Evolutionary conservation across 441 rosid genomes (phyloP).

Genomic region (Adansonia grandidieri): DNA sequence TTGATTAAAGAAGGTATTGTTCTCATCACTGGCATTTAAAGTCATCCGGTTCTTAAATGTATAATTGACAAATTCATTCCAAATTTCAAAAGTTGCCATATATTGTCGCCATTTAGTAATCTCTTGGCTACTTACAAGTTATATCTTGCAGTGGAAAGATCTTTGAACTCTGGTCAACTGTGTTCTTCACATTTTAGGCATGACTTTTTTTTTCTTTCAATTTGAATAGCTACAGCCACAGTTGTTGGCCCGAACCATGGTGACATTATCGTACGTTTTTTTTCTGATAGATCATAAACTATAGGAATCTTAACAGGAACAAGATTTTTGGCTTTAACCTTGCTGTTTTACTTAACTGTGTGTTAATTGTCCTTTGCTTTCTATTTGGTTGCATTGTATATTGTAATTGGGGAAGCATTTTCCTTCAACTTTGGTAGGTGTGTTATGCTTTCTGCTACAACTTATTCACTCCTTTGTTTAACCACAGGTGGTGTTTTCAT

Average conservation of each 20-base stretch:
- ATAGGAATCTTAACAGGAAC: constrained; percentile 5
- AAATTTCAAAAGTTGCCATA: background rate
- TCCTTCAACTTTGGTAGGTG: constrained; percentile 20
- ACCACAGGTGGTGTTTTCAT: constrained; percentile 61
- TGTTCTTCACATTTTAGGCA: constrained; percentile 8
- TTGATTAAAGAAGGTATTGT: background rate
- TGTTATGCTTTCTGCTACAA: constrained; percentile 32
- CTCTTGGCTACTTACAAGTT: background rate
- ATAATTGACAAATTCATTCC: background rate
- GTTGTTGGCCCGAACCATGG: background rate
- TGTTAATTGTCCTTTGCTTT: constrained; percentile 17
- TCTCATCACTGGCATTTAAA: background rate
- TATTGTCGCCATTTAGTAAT: background rate
- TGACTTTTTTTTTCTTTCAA: background rate
- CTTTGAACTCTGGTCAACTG: background rate
- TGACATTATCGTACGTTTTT: background rate
- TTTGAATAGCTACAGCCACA: background rate
- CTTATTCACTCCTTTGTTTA: constrained; percentile 50
- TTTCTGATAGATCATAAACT: constrained; percentile 2
- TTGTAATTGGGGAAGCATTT: constrained; percentile 18
- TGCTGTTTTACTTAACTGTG: constrained; percentile 8
- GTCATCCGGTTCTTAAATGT: background rate
- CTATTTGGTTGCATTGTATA: background rate
- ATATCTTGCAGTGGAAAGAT: background rate
- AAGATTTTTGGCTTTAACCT: constrained; percentile 13